phyloP scores from a whole-genome alignment of 306 rosid genomes.

The Medicago truncatula region MtrunA17r5.0-ANR NC_053046.1:2715501-2716000 shows the following conservation, averaged over 20 bases:
- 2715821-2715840: slow-evolving; percentile 95
- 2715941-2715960: slow-evolving; percentile 86
- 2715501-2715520: not conserved
- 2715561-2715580: slow-evolving; percentile 82
- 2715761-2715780: slow-evolving; percentile 96
- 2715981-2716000: slow-evolving; percentile 82
- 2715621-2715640: slow-evolving; percentile 83
- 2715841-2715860: slow-evolving; percentile 94
- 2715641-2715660: slow-evolving; percentile 92
- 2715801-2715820: slow-evolving; percentile 98
- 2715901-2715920: slow-evolving; percentile 85
- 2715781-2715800: slow-evolving; percentile 94
- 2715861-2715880: slow-evolving; percentile 86
- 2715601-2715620: slow-evolving; percentile 86
- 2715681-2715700: slow-evolving; percentile 92
- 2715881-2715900: slow-evolving; percentile 90
- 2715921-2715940: slow-evolving; percentile 86
- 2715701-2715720: slow-evolving; percentile 91
- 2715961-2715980: slow-evolving; percentile 98
- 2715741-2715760: slow-evolving; percentile 96
- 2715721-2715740: slow-evolving; percentile 96
- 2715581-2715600: slow-evolving; percentile 72
- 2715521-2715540: slow-evolving; percentile 82
- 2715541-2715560: slow-evolving; percentile 85
- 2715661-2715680: slow-evolving; percentile 95